Base-by-base conservation (phyloP, 495 filamentous ascomycete species). In the Lophium mytilinum region DNA sequence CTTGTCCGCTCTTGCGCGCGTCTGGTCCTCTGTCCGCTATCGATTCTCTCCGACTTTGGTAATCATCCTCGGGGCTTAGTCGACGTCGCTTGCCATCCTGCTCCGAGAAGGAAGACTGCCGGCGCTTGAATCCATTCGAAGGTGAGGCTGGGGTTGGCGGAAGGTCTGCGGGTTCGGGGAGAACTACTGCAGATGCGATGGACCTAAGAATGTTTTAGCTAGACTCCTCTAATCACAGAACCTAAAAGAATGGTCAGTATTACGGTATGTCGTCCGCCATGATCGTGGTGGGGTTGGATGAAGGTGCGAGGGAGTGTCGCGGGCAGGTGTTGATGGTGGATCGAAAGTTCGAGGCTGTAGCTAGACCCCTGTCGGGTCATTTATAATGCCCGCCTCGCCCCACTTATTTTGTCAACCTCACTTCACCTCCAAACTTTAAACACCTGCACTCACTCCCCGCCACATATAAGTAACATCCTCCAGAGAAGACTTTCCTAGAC, bases 161-260 rank as follows among this genome's bases (percentile, higher is more conserved):
- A 61, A 39, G 14, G 66, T 66, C 34, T 75, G 72, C 41, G 70
- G 65, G 21, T 4, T 83, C 80, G 21, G 84, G 84, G 4, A 86
- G 56, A 12, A 83, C 73, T 48, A 87, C 84, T 49, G 83, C 83
- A 10, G 85, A 88, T 17, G 84, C 82, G 55, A 87, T 78, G 34
- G 78, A 64, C 39, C 77, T 80, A 52, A 37, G 52, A 52, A 53
- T 55, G 42, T 36, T 14, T 52, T 52, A 52, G 50, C 15, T 8
- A 12, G 11, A 15, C 12, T 37, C 11, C 14, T 43, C 40, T 43
- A 12, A 37, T 36, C 5, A 15, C 10, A 9, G 7, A 52, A 37
- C 34, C 8, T 14, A 14, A 30, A 8, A 10, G 21, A 24, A 48
- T 17, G 9, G 50, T 9, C 9, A n/a, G 18, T 6, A 14, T 52